Evolutionary conservation across 2,329 filamentous ascomycete genomes (phyloP).

Genomic region (Coniochaeta sp.): DNA sequence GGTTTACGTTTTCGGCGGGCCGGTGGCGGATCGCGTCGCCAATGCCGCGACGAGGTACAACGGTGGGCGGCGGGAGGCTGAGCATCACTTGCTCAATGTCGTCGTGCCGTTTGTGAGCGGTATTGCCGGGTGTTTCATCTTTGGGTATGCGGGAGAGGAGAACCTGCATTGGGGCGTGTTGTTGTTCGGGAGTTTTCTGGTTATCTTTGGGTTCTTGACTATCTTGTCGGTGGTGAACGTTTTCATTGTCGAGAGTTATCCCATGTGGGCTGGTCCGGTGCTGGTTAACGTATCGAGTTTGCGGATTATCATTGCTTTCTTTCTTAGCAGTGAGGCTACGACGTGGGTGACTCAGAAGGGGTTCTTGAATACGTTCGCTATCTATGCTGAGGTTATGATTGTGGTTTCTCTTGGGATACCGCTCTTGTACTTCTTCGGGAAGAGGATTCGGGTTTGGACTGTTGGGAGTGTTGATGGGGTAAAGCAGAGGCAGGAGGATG

Average conservation of each 20-base stretch:
- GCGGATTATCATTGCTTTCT: conserved; percentile 21
- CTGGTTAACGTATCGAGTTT: conserved; percentile 25
- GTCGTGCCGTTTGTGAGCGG: conserved; percentile 20
- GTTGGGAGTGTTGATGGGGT: conserved; percentile 16
- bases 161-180: conserved; percentile 19
- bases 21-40: conserved; percentile 20
- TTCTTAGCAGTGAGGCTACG: conserved; percentile 20
- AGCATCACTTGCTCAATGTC: conserved; percentile 24
- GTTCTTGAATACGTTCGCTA: conserved; percentile 18
- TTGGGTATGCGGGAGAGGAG: conserved; percentile 20
- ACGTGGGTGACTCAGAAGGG: conserved; percentile 19
- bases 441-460: conserved; percentile 19
- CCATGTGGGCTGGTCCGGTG: conserved; percentile 23
- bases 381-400: conserved; percentile 24
- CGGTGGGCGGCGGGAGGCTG: conserved; percentile 21
- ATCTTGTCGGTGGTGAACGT: conserved; percentile 21
- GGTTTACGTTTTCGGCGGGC: conserved; percentile 19
- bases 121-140: conserved; percentile 22
- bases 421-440: conserved; percentile 20
- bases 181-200: conserved; percentile 18
- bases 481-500: neutral
- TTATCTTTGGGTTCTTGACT: conserved; percentile 21
- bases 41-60: conserved; percentile 20
- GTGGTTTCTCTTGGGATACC: conserved; percentile 18
- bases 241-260: conserved; percentile 25